These are phyloP conservation scores for Tagetes erecta DNA, from an alignment of 129 eudicot species.

Conservation along the genomic window DNA sequence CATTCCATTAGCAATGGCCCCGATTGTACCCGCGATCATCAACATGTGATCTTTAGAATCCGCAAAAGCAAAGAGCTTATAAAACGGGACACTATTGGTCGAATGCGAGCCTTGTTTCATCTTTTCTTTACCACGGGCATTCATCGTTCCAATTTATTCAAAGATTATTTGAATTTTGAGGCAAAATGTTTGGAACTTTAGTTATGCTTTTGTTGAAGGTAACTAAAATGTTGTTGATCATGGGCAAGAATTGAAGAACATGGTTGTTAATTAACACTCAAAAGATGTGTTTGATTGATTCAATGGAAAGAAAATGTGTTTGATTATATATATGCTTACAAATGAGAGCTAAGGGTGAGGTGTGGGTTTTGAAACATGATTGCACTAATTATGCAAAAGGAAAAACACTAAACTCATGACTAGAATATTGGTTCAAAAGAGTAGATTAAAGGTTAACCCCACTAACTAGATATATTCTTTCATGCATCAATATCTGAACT, in stretches of 20 bases:
- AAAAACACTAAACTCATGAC: not conserved
- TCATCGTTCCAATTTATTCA: not conserved
- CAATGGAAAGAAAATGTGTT: not conserved
- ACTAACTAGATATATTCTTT: not conserved
- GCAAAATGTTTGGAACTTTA: no score
- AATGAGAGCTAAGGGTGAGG: not conserved
- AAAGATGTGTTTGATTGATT: not conserved
- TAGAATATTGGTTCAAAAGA: not conserved
- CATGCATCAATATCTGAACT: not conserved
- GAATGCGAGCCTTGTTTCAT: not conserved
- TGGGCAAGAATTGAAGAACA: not conserved
- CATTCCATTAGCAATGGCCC: conserved; percentile 21
- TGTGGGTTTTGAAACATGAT: not conserved
- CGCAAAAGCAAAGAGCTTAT: conserved; percentile 27
- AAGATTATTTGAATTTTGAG: not conserved
- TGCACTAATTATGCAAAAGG: not conserved
- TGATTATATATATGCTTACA: not conserved
- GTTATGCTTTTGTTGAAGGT: no score
- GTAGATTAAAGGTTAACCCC: not conserved
- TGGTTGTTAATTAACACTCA: not conserved
- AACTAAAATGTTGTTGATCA: not conserved
- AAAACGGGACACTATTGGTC: not conserved
- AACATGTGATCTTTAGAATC: conserved; percentile 17
- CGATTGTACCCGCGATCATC: conserved; percentile 18
- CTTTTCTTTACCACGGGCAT: not conserved